Base-by-base conservation (phyloP, 2,329 filamentous ascomycete genomes). In the Fusarium tjaetaba region DNA sequence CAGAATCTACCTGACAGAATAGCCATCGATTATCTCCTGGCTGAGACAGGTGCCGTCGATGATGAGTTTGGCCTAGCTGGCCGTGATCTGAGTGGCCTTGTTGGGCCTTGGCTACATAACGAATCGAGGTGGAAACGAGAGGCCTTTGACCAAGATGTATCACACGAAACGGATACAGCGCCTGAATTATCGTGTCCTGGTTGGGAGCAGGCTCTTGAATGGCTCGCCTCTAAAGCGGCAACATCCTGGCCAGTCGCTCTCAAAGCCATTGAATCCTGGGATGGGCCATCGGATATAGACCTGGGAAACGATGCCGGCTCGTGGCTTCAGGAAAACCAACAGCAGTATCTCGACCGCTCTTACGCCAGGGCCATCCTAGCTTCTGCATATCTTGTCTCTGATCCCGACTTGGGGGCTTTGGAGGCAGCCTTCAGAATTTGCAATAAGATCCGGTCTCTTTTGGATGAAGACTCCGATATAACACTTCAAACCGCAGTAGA, bases 61-160 rank as follows among this genome's bases (percentile, higher is more conserved):
- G 82, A 84, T 43, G 81, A 84, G 5, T 69, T 83, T 24, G 66
- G 75, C 3, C 79, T 85, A 42, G 79, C 91, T 53, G 90, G 89
- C 3, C 88, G 92, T 64, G 92, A 95, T 78, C 78, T 95, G 62
- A 88, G 89, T 70, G 89, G 91, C 1, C 79, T 95, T 42, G 83
- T 95, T 56, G 91, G 90, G 1, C 93, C 93, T 5, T 96, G 93
- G 93, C 84, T 95, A 55, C 90, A 92, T 76, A 90, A 90, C 51
- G 86, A 90, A 57, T 86, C 82, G 26, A 88, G 91, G 61, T 91
- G 91, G 84, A 88, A 66, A 28, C 53, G 66, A 4, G 58, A 70
- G 32, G 52, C 68, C 46, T 63, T 64, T 26, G 59, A 49, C 18
- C 42, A 56, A 36, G 60, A 65, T 38, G 36, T 41, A 22, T 49